Evolutionary conservation across 2,329 filamentous ascomycete species (phyloP), one percentile per base, ranked within the genome.

Genomic region (Blastomyces emzantsi): DNA sequence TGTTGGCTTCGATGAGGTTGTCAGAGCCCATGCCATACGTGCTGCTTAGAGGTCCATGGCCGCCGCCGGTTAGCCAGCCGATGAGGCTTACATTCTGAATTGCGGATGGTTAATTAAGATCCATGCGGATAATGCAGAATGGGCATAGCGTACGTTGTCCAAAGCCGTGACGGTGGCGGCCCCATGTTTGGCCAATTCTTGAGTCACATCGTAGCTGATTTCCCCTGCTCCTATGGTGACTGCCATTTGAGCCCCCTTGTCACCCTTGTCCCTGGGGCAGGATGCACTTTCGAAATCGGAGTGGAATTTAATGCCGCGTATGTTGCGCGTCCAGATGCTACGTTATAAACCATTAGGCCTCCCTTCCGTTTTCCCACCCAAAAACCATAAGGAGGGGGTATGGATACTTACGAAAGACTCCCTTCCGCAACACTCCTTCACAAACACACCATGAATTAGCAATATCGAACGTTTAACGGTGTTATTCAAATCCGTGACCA

Each of bases 21-120:
- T 83, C 81, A 6, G 79, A 75, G 64, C 74, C 81, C 69, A 83
- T 77, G 66, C 83, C 76, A 65, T 80, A 80, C 36, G 79, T 69
- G 63, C 76, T 76, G 15, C 78, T 79, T 61, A 85, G 68, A 2
- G 82, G 82, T 17, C 78, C 81, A 69, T 85, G 82, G 0, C 83
- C 83, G 54, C 81, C 83, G 28, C 45, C 45, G 45, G 45, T 47
- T 22, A 47, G 45, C 45, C 45, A 47, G 6, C 45, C 45, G 19
- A 47, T 22, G 6, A 47, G 45, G 6, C 45, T 3, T 7, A 47
- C 45, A 22, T 9, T 8, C 45, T 47, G 45, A 47, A 9, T 47
- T 22, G 45, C 1, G 19, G 19, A 47, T 47, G 19, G 45, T 47
- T 47, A 47, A 47, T 47, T 7, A 22, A 47, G 6, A 22, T 22